Evolutionary conservation across 2,329 filamentous ascomycete species (phyloP), one percentile per base, ranked within the genome.

Genomic region (Bipolaris cookei): DNA sequence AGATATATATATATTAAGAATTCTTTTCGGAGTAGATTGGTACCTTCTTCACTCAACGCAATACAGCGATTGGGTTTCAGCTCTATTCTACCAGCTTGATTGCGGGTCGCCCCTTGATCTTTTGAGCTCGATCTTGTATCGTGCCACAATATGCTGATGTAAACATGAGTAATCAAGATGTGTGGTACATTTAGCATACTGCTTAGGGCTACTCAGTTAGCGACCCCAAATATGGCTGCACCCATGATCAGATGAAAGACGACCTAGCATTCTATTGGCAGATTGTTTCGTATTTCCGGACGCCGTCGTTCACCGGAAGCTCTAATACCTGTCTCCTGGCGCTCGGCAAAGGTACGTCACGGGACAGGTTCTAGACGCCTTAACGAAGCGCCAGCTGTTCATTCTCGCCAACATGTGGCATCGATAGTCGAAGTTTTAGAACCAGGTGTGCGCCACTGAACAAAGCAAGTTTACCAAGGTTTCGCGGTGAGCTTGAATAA

Each of bases 371-470:
- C 51, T 47, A 43, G 51, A 51, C 47, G n/a, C 58, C 23, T 51
- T 50, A 51, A 48, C 21, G 30, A 44, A 43, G 21, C 28, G 47
- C 48, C 32, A 47, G 42, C 47, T 34, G 16, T 32, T 28, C 23
- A 37, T 58, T n/a, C 39, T 58, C 51, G 54, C 54, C 53, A 38
- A 50, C 41, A 52, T 43, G 37, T 25, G 20, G 39, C 39, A 13
- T 44, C 30, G 23, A 46, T 30, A 39, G 7, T 21, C 14, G 14
- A 44, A n/a, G n/a, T 20, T 25, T 5, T 37, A 16, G 10, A 13
- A 25, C 41, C 25, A 25, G 51, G 34, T 39, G 44, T 48, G 37
- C 41, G 42, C 42, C 32, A 30, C 32, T 18, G 14, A 39, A 20
- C 13, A 32, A 20, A 47, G 10, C 18, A 28, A 39, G 10, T n/a